phyloP scores from a whole-genome alignment of 306 rosid species.

The Quercus aquifolioides region DNA sequence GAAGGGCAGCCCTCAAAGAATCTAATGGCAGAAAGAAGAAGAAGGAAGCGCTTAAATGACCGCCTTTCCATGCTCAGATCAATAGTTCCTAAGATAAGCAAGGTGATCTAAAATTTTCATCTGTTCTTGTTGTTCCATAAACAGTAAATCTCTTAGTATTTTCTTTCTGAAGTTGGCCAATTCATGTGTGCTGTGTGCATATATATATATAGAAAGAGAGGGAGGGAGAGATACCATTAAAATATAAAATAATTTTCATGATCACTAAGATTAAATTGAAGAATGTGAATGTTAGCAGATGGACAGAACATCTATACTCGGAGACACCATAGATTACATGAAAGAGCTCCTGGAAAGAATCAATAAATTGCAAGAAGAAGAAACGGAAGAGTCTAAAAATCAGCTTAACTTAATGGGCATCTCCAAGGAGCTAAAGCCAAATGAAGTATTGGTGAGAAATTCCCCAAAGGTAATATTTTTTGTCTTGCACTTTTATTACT shows the following conservation, averaged over 20 bases:
- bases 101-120: slow-evolving; percentile 43
- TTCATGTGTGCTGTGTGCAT: slow-evolving; percentile 2
- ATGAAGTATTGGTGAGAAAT: slow-evolving; percentile 68
- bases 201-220: too few species aligned
- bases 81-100: slow-evolving; percentile 90
- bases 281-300: slow-evolving; percentile 42
- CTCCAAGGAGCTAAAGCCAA: slow-evolving; percentile 65
- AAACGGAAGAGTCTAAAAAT: slow-evolving; percentile 42
- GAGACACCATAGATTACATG: slow-evolving; percentile 95
- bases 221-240: not conserved
- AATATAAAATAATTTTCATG: not conserved
- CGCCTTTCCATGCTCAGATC: slow-evolving; percentile 91
- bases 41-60: slow-evolving; percentile 81
- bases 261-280: slow-evolving; percentile 14
- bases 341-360: slow-evolving; percentile 92
- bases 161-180: slow-evolving; percentile 4
- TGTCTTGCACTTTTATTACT: not conserved
- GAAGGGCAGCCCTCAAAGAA: slow-evolving; percentile 92
- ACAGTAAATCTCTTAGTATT: not conserved
- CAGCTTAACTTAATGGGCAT: slow-evolving; percentile 45
- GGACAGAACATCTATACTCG: slow-evolving; percentile 99
- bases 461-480: slow-evolving; percentile 72
- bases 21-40: slow-evolving; percentile 90
- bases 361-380: slow-evolving; percentile 74
- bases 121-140: slow-evolving; percentile 7